Conservation (phyloP, 1,284 basidiomycete genomes). For the Leucoagaricus sp. region DNA sequence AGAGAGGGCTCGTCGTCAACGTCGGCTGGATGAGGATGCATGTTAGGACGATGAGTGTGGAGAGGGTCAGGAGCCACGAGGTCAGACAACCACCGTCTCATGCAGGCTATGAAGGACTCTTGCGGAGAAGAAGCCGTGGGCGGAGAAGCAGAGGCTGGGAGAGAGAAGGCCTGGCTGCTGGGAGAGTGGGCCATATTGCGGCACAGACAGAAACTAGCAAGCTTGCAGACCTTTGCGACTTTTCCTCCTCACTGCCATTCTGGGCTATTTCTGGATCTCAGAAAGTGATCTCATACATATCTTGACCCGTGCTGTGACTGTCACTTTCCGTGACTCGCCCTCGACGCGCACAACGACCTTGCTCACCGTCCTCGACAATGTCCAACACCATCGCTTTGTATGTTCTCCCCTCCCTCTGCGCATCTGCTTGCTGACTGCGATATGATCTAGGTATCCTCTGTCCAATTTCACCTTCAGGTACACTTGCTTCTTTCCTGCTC, state of each 20-base stretch:
- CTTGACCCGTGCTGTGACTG: not conserved
- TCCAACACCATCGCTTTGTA: constrained; percentile 78
- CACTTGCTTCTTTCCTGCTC: constrained; percentile 2
- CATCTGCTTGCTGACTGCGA: not conserved
- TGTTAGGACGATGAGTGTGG: not conserved
- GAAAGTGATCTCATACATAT: constrained; percentile 7
- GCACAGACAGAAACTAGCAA: not conserved
- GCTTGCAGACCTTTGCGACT: not conserved
- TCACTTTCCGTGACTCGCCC: constrained; percentile 10
- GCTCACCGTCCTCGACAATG: constrained; percentile 41
- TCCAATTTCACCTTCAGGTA: constrained; percentile 87
- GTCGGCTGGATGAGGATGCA: not conserved
- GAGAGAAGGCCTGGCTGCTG: constrained; percentile 1
- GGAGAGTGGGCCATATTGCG: not conserved
- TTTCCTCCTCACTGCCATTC: constrained; percentile 2
- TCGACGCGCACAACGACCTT: constrained; percentile 12
- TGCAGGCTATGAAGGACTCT: constrained; percentile 23
- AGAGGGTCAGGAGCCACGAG: constrained; percentile 18
- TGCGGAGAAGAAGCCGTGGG: not conserved
- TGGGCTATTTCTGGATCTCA: not conserved
- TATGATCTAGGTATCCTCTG: constrained; percentile 64
- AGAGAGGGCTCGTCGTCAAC: not conserved
- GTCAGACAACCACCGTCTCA: constrained; percentile 29
- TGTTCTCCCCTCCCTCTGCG: constrained; percentile 27
- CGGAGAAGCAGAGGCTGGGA: not conserved